Conservation (phyloP, 768 basidiomycete species). For the Tricholoma flavovirens region DNA sequence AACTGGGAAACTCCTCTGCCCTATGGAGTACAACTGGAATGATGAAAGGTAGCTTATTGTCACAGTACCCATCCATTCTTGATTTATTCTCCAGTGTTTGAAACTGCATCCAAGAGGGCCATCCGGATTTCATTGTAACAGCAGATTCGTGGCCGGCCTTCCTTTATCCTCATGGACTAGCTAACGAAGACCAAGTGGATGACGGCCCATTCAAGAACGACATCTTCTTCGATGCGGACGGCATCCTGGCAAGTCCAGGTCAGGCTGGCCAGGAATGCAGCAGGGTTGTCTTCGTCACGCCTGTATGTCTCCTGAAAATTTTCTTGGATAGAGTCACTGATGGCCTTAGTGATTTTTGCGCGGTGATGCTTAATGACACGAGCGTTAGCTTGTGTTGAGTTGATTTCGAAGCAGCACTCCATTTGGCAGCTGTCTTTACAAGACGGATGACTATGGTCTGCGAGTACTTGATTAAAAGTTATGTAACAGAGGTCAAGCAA, state of each 20-base stretch:
- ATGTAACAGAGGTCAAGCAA: background rate
- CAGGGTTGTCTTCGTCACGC: constrained; percentile 56
- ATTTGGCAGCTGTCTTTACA: constrained; percentile 88
- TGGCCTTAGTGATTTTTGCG: constrained; percentile 77
- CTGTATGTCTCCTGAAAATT: constrained; percentile 66
- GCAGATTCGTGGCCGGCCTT: no score
- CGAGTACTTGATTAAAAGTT: background rate
- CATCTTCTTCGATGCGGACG: constrained; percentile 84
- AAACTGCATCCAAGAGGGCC: no score
- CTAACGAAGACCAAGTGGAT: no score
- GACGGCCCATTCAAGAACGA: no score
- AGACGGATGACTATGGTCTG: constrained; percentile 92
- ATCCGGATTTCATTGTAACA: no score
- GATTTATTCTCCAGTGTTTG: no score
- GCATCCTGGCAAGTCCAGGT: constrained; percentile 95
- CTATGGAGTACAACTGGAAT: no score
- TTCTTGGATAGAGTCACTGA: constrained; percentile 68
- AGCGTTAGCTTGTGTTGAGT: constrained; percentile 88
- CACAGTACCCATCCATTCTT: no score
- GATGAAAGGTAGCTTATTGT: no score
- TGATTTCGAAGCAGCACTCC: constrained; percentile 90
- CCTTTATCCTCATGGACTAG: no score
- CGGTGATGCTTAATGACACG: constrained; percentile 94
- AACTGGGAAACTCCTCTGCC: no score
- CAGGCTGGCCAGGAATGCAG: constrained; percentile 69